phyloP scores from a whole-genome alignment of 2,329 filamentous ascomycete genomes.

The Ascochyta fabae region DNA sequence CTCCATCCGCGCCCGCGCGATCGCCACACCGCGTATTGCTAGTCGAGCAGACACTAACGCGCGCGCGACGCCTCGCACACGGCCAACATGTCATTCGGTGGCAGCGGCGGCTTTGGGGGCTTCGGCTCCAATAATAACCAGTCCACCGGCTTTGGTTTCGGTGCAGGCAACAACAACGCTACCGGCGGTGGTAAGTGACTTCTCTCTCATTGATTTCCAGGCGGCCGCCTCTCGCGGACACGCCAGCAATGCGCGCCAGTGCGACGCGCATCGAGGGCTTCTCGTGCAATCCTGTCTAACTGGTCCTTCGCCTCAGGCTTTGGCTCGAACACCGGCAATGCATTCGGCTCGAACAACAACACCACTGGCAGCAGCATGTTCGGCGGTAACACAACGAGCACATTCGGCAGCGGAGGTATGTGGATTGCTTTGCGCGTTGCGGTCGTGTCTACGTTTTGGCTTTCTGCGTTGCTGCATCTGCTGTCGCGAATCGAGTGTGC shows the following conservation, averaged over 20 bases:
- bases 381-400: conserved; percentile 40
- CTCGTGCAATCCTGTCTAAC: conserved; percentile 47
- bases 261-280: conserved; percentile 35
- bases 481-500: background rate
- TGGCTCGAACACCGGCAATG: conserved; percentile 46
- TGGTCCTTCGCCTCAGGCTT: conserved; percentile 50
- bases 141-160: conserved; percentile 50
- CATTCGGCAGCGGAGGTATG: conserved; percentile 49
- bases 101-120: conserved; percentile 47
- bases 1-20: conserved; percentile 26
- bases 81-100: conserved; percentile 58
- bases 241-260: conserved; percentile 38
- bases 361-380: conserved; percentile 42
- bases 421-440: conserved; percentile 44
- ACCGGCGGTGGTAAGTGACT: conserved; percentile 60
- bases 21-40: conserved; percentile 28
- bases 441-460: conserved; percentile 29
- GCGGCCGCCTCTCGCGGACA: conserved; percentile 27
- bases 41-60: conserved; percentile 25
- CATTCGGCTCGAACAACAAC: conserved; percentile 45
- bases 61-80: conserved; percentile 33
- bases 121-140: conserved; percentile 53
- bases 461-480: conserved; percentile 5
- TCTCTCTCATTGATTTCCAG: conserved; percentile 22
- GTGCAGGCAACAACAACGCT: conserved; percentile 42